Conservation (phyloP, 2,329 filamentous ascomycete species). For the Apiospora saccharicola region DNA sequence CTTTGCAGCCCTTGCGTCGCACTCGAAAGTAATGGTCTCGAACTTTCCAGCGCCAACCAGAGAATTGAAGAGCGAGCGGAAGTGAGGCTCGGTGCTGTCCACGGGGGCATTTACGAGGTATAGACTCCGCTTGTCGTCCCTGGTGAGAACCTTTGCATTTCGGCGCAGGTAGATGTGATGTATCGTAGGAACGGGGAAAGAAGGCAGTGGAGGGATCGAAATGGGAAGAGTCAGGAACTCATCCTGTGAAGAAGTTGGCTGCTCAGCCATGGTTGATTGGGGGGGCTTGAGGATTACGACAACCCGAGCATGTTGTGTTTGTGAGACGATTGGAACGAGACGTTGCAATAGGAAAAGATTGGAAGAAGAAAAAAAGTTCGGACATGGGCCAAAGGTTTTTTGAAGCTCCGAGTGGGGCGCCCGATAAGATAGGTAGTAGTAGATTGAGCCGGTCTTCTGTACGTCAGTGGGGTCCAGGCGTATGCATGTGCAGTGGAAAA, state of each 20-base stretch:
- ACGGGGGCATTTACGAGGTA: constrained; percentile 91
- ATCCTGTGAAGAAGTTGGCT: constrained; percentile 51
- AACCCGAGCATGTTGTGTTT: constrained; percentile 21
- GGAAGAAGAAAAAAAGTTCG: constrained; percentile 17
- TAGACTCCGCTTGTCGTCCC: constrained; percentile 78
- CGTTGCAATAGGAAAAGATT: constrained; percentile 13
- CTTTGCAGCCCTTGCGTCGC: constrained; percentile 53
- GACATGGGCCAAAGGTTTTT: constrained; percentile 16
- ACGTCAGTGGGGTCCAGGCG: background rate
- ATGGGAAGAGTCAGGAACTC: constrained; percentile 77
- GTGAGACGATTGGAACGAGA: constrained; percentile 7
- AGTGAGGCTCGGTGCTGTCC: constrained; percentile 79
- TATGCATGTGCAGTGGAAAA: too few relatives aligned
- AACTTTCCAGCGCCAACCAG: constrained; percentile 81
- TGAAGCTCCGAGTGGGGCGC: constrained; percentile 1
- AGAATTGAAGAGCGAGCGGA: constrained; percentile 77
- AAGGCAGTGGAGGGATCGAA: constrained; percentile 67
- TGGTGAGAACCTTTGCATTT: constrained; percentile 78
- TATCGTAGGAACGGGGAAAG: constrained; percentile 67
- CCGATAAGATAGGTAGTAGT: constrained; percentile 5
- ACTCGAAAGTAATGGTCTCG: constrained; percentile 79
- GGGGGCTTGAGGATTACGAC: constrained; percentile 14
- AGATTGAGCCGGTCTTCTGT: background rate
- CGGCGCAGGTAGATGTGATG: constrained; percentile 90
- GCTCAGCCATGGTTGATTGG: constrained; percentile 42